These are phyloP conservation scores for Phaseolus lunatus DNA, from an alignment of 306 rosid genomes.

Conservation along the genomic window DNA sequence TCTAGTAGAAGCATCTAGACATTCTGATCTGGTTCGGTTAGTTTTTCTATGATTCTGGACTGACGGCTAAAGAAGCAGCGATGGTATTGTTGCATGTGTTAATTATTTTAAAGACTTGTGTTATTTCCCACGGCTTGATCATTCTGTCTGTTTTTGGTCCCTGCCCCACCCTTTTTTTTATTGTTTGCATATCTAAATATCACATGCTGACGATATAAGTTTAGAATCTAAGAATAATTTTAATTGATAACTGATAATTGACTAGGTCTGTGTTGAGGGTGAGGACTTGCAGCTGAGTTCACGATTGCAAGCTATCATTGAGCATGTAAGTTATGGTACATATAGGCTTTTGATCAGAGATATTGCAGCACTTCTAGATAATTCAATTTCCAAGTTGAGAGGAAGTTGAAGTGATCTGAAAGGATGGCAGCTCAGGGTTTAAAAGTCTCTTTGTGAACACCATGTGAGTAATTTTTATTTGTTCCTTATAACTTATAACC, in stretches of 20 bases:
- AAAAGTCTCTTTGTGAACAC: constrained; percentile 47
- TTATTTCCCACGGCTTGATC: constrained; percentile 15
- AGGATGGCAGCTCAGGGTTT: constrained; percentile 42
- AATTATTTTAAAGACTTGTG: neutral
- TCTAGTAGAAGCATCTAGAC: constrained; percentile 27
- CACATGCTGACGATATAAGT: neutral
- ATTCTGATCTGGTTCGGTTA: neutral
- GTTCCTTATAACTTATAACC: constrained; percentile 51
- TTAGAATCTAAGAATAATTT: neutral
- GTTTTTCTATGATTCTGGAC: neutral
- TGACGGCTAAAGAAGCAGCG: neutral
- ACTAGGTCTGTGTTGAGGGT: neutral
- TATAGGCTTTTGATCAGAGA: constrained; percentile 77
- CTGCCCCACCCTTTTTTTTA: neutral
- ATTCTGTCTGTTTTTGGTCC: neutral
- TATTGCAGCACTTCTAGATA: constrained; percentile 47
- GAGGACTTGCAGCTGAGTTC: neutral
- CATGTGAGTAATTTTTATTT: constrained; percentile 59
- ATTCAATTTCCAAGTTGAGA: constrained; percentile 26
- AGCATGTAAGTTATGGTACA: constrained; percentile 29
- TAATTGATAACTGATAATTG: neutral
- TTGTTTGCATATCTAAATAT: neutral
- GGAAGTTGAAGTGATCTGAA: constrained; percentile 55
- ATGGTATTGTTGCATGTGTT: neutral
- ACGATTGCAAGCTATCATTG: constrained; percentile 10